Base-by-base conservation (phyloP, 2,329 filamentous ascomycete genomes). In the Monosporascus sp. region DNA sequence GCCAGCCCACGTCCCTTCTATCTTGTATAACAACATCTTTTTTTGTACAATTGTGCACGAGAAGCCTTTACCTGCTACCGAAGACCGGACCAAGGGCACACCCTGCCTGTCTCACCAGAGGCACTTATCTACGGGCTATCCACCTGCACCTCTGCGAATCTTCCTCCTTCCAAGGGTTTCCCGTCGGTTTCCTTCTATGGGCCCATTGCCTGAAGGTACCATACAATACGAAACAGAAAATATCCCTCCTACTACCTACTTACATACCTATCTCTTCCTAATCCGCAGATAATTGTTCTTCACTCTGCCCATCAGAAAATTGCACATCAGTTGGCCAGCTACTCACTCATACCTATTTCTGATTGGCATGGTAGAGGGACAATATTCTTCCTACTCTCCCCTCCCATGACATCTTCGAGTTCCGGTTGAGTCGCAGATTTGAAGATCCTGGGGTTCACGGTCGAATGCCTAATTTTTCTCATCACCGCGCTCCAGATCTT, bases 391-490 rank as follows among this genome's bases (percentile, higher is more conserved):
- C 14, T 31, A 5, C 17, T 24, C 41, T 22, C 18, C 20, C 14
- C 20, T 34, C 52, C 55, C 51, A 64, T 61, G 60, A 60, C 55
- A 60, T 55, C 57, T 57, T 59, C 49, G 57, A 64, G 61, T 60
- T 61, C 49, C 48, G 61, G 57, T 60, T 62, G 60, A 64, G 59
- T 65, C 56, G 57, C 60, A 58, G 56, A 58, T 58, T 62, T 55
- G 48, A 48, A 56, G 63, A 50, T 62, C 54, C 46, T 54, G 54
- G 54, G 54, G 44, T 39, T 50, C 51, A 56, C 34, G 52, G 49
- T 53, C 55, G 62, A 55, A 57, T 61, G 57, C 54, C 59, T 27
- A 53, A 54, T 20, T 54, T 27, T 49, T 56, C 50, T 54, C 48
- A 48, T 53, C 53, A 42, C 51, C 48, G 57, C 61, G 57, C 54